Evolutionary conservation across 164 flowering plant genomes (phyloP).

Genomic region (Magnolia changhungtana): DNA sequence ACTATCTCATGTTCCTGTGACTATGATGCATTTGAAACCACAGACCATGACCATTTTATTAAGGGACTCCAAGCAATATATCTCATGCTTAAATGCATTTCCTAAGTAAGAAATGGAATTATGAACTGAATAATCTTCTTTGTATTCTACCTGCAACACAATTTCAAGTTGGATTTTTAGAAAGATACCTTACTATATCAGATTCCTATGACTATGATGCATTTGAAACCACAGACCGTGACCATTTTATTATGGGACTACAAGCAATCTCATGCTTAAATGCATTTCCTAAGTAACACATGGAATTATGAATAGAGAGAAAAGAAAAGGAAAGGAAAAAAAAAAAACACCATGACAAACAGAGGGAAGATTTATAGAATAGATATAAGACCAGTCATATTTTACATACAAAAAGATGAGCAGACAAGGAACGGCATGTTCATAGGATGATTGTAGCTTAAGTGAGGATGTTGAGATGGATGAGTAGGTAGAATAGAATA

Average conservation of each 20-base stretch:
- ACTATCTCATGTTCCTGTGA: not conserved
- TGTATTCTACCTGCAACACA: slow-evolving; percentile 63
- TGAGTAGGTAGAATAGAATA: too few relatives aligned
- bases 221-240: not conserved
- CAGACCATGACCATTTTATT: not conserved
- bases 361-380: too few relatives aligned
- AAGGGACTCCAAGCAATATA: not conserved
- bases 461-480: too few relatives aligned
- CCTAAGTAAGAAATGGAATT: not conserved
- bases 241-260: not conserved
- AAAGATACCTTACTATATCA: not conserved
- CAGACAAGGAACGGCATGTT: too few relatives aligned
- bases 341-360: too few relatives aligned
- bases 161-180: not conserved
- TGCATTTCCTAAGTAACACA: not conserved
- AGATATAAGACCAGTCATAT: too few relatives aligned
- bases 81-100: not conserved
- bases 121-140: slow-evolving; percentile 48
- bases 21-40: not conserved
- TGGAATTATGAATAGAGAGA: not conserved
- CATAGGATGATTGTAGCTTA: too few relatives aligned
- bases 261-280: not conserved
- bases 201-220: not conserved
- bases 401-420: too few relatives aligned
- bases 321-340: too few relatives aligned